Evolutionary conservation across 345 rosid species (phyloP).

Genomic region (Balakata baccata): DNA sequence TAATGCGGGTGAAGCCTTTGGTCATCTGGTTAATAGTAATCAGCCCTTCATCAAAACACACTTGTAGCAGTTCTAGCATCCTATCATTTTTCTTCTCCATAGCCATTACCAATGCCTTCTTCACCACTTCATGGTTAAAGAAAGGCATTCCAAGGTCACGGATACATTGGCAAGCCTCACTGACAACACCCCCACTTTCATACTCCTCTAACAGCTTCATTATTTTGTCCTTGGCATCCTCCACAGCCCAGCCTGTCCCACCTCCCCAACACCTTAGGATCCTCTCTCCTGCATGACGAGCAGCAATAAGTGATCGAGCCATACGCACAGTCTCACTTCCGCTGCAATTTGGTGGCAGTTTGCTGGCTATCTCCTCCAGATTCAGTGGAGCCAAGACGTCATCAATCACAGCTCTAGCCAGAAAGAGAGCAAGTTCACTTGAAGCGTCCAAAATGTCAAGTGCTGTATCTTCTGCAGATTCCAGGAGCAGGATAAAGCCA

Average conservation of each 20-base stretch:
- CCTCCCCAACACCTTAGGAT: constrained; percentile 99
- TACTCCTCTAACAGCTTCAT: constrained; percentile 89
- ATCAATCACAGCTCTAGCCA: constrained; percentile 96
- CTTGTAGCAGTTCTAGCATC: constrained; percentile 80
- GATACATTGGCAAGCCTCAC: constrained; percentile 96
- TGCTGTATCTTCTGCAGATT: constrained; percentile 94
- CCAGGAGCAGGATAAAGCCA: constrained; percentile 90
- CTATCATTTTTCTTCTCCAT: constrained; percentile 98
- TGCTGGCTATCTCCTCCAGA: constrained; percentile 78
- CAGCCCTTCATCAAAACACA: constrained; percentile 78
- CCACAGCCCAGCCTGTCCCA: constrained; percentile 97
- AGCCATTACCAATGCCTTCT: constrained; percentile 98
- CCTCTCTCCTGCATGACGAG: constrained; percentile 97
- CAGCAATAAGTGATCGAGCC: constrained; percentile 80
- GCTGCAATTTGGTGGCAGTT: constrained; percentile 69
- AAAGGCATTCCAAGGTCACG: constrained; percentile 97
- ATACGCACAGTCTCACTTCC: constrained; percentile 76
- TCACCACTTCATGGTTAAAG: constrained; percentile 97
- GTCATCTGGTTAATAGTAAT: constrained; percentile 92
- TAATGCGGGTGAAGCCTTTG: constrained; percentile 79
- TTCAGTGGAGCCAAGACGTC: constrained; percentile 89
- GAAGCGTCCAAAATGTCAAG: constrained; percentile 96
- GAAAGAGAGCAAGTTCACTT: constrained; percentile 89
- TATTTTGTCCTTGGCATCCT: constrained; percentile 98
- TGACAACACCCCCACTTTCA: constrained; percentile 79